Base-by-base conservation (phyloP, 805 yeast species). In the Saccharomyces mikatae region DNA sequence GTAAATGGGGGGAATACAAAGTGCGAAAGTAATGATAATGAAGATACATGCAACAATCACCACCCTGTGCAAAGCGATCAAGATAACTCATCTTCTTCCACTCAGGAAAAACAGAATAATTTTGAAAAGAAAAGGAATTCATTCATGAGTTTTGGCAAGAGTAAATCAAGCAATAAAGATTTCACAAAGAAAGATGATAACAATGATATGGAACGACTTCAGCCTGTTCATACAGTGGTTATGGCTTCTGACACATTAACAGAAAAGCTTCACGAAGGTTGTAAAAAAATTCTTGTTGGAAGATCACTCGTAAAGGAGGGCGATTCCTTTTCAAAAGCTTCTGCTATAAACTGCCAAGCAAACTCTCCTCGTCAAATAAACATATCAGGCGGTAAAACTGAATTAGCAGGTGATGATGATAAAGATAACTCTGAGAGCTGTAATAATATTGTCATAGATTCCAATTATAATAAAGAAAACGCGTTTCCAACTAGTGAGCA, bases 401-500 rank as follows among this genome's bases (percentile, higher is more conserved):
- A 17, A 17, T 21, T 22, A 17, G 9, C 11, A 13, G 44, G 11
- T 17, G 44, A 36, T 21, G 44, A 36, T 17, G 11, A 8, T 13
- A 10, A 6, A 1, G 24, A 6, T 21, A 36, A 36, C 44, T 9
- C 24, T 9, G 44, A 36, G 4, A 17, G 24, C 17, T 6, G 17
- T 21, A 9, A 21, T 8, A 10, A 36, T 6, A 17, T 22, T 17
- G 44, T 36, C 24, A n/a, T 17, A 13, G 13, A 6, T 2, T 17
- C 44, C 21, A 36, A 6, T 17, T 8, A 9, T n/a, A 17, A 6
- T 9, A 36, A 36, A 36, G 44, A 17, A 11, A 36, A 8, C 10
- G 17, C 44, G 8, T 36, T 36, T 17, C 44, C 54, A 46, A 53
- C 83, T 1, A 77, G 83, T 2, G 97, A 91, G 64, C 83, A 80